Conservation (phyloP, 73 alveolate species). For the Paramecium caudatum region DNA sequence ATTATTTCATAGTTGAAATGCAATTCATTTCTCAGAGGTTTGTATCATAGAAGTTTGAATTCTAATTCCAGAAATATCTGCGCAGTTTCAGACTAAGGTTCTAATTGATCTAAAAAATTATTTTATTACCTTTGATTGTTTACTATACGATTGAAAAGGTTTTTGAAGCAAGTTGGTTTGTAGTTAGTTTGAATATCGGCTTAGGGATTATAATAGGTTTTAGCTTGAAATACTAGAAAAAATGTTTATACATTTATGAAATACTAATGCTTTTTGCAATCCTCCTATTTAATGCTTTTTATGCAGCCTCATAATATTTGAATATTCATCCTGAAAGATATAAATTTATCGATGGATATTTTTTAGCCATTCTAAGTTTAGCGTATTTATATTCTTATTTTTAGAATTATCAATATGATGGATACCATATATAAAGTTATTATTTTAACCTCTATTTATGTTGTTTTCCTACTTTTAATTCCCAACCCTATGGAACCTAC, state of each 20-base stretch:
- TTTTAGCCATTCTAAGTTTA: constrained; percentile 38
- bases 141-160: constrained; percentile 28
- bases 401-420: constrained; percentile 20
- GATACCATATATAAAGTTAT: constrained; percentile 12
- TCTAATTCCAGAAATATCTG: no score
- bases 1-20: no score
- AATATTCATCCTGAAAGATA: constrained; percentile 31
- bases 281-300: not conserved
- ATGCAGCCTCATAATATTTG: constrained; percentile 21
- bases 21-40: not conserved
- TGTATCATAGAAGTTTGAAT: not conserved
- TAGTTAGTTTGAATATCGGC: not conserved
- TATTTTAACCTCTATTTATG: not conserved
- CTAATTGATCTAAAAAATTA: not conserved
- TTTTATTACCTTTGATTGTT: not conserved
- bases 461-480: not conserved
- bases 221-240: not conserved
- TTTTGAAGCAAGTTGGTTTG: not conserved
- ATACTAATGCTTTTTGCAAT: constrained; percentile 1
- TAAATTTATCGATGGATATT: constrained; percentile 30
- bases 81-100: constrained; percentile 2
- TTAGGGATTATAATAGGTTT: not conserved
- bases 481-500: not conserved
- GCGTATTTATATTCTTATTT: constrained; percentile 25
- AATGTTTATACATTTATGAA: not conserved